Evolutionary conservation across 768 basidiomycete species (phyloP), one percentile per base, ranked within the genome.

Genomic region (Tephrocybe sp.): DNA sequence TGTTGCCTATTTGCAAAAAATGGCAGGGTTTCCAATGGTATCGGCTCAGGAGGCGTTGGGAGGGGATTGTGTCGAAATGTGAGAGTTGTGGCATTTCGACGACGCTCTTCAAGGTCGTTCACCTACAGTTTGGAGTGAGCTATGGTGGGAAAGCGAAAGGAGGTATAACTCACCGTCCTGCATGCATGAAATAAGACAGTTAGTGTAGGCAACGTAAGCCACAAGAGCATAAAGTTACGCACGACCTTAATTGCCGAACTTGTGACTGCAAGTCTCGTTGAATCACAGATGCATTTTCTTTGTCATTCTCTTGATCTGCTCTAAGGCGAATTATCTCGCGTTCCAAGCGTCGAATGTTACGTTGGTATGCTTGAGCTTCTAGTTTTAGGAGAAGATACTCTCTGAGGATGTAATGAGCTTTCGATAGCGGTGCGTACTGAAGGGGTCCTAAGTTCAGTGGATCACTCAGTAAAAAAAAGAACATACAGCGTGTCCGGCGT

Each of bases 21-120:
- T 10, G 77, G 74, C 16, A 78, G 66, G 35, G 70, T 67, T 20
- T 77, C 74, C 9, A 75, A 64, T 8, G 76, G 69, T 6, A 82
- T 62, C 2, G 79, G 81, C 49, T 77, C 73, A 11, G 82, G 82
- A n/a, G 82, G 82, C 36, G 68, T 63, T 19, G 82, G 82, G 16
- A 84, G 72, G 4, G 82, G 82, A 57, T 82, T 82, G 33, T 63
- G 61, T 44, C 60, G 59, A 51, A 69, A 65, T 44, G 58, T 67
- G 56, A 58, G 66, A 38, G 59, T 63, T 5, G 60, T 57, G 34
- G 66, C 57, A 39, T 64, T 62, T 10, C 64, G 53, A 13, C 67
- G 68, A 49, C 74, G 68, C 17, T 66, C 62, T 52, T 71, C 65
- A 6, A 76, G 59, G 53, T 74, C 64, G 26, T 65, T 43, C 30